Percentiles rank a stretch among this genome's conserved stretches.
Evolutionary conservation across 179 eudicot species (phyloP).

Genomic region (Corrigiola litoralis): DNA sequence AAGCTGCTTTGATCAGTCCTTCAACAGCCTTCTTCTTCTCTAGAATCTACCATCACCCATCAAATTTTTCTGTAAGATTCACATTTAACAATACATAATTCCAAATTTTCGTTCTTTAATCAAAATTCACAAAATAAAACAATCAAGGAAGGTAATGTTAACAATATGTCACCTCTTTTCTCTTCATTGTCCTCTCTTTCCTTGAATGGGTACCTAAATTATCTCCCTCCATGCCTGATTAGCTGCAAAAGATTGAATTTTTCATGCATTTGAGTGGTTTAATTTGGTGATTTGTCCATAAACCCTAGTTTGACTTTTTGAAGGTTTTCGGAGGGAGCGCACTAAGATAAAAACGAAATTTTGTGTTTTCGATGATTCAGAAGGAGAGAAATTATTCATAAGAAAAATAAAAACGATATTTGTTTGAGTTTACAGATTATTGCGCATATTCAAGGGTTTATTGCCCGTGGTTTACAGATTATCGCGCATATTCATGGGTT

Average conservation of each 20-base stretch:
- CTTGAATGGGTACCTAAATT: slow-evolving; percentile 5
- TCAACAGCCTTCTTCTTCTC: slow-evolving; percentile 56
- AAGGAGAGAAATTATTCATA: no score
- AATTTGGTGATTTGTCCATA: neutral
- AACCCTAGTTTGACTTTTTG: slow-evolving; percentile 5
- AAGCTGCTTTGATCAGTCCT: slow-evolving; percentile 52
- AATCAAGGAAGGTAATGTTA: neutral
- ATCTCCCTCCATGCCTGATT: slow-evolving; percentile 9
- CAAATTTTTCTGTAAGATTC: slow-evolving; percentile 3
- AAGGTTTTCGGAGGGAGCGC: no score
- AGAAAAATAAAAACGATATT: no score
- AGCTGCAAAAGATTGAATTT: neutral
- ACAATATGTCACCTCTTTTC: slow-evolving; percentile 24
- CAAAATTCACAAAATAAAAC: neutral
- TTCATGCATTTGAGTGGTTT: neutral
- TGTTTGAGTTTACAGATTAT: no score
- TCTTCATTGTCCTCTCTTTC: slow-evolving; percentile 13
- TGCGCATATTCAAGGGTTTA: no score
- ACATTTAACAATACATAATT: neutral
- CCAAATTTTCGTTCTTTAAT: neutral
- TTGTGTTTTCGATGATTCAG: no score
- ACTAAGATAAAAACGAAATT: no score
- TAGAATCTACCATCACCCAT: slow-evolving; percentile 44
- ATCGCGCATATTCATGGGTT: no score
- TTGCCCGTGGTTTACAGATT: no score